Evolutionary conservation across 805 yeast genomes (phyloP).

Genomic region (Wickerhamiella allomyrinae): DNA sequence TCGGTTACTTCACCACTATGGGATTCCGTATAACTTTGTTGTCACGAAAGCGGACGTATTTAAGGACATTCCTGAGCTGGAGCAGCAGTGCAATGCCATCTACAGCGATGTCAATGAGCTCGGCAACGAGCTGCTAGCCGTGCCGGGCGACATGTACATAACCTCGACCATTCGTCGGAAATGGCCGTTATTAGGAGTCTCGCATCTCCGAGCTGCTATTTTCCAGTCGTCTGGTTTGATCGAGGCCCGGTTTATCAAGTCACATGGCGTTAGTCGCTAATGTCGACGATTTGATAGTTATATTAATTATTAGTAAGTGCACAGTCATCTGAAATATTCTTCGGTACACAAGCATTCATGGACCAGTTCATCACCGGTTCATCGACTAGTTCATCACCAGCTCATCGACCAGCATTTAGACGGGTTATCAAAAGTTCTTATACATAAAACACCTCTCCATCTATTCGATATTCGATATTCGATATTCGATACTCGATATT

Average conservation of each 20-base stretch:
- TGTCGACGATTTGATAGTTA: too few relatives aligned
- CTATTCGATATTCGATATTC: too few relatives aligned
- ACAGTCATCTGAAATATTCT: too few relatives aligned
- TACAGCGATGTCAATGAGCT: background rate
- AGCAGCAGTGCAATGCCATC: background rate
- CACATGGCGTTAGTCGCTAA: too few relatives aligned
- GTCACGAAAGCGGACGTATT: slow-evolving; percentile 56
- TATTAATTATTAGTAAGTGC: too few relatives aligned
- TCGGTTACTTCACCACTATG: slow-evolving; percentile 35
- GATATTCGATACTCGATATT: too few relatives aligned
- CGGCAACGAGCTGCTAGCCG: slow-evolving; percentile 18
- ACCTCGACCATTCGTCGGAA: slow-evolving; percentile 14
- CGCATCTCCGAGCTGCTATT: slow-evolving; percentile 20
- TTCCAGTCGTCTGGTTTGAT: slow-evolving; percentile 14
- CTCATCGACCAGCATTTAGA: too few relatives aligned
- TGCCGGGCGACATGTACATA: slow-evolving; percentile 24
- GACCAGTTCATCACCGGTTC: too few relatives aligned
- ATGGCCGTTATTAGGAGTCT: slow-evolving; percentile 12
- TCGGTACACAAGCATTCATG: too few relatives aligned
- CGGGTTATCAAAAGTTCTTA: too few relatives aligned
- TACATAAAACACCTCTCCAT: too few relatives aligned
- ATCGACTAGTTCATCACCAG: too few relatives aligned
- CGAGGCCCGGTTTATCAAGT: slow-evolving; percentile 15
- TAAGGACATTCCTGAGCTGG: background rate
- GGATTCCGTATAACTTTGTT: slow-evolving; percentile 57